Conservation (phyloP, 2,329 filamentous ascomycete genomes). For the Thielaviopsis musarum region DNA sequence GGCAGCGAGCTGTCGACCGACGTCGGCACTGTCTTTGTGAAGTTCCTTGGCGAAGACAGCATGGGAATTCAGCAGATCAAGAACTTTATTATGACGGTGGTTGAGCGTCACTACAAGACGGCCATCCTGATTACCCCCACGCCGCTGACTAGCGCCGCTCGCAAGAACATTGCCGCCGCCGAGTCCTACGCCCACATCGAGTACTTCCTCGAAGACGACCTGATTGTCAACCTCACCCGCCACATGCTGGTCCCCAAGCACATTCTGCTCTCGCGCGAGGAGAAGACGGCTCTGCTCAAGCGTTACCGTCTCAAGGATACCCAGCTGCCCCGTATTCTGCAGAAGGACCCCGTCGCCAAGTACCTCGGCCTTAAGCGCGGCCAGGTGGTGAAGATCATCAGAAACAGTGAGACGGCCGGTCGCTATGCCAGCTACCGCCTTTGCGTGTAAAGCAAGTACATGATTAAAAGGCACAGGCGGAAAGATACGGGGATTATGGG, state of each 20-base stretch:
- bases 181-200: slow-evolving; percentile 68
- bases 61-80: slow-evolving; percentile 90
- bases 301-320: slow-evolving; percentile 95
- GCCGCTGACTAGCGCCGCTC: slow-evolving; percentile 67
- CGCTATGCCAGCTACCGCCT: slow-evolving; percentile 87
- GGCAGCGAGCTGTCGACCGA: slow-evolving; percentile 50
- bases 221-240: slow-evolving; percentile 94
- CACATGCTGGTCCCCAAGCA: slow-evolving; percentile 95
- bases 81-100: slow-evolving; percentile 68
- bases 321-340: slow-evolving; percentile 81
- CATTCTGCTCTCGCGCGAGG: slow-evolving; percentile 72
- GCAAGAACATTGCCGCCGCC: slow-evolving; percentile 69
- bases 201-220: slow-evolving; percentile 87
- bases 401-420: slow-evolving; percentile 86
- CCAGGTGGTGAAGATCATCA: slow-evolving; percentile 96
- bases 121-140: slow-evolving; percentile 81
- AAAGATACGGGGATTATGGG: background rate
- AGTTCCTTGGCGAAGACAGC: slow-evolving; percentile 66
- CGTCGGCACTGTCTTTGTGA: slow-evolving; percentile 68
- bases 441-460: slow-evolving; percentile 30
- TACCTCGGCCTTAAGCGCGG: slow-evolving; percentile 83
- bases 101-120: slow-evolving; percentile 65
- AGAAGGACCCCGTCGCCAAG: slow-evolving; percentile 79
- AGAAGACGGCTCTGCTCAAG: slow-evolving; percentile 72
- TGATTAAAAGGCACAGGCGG: background rate